Conservation (phyloP, 2,329 filamentous ascomycete genomes). For the Nemania sp. region DNA sequence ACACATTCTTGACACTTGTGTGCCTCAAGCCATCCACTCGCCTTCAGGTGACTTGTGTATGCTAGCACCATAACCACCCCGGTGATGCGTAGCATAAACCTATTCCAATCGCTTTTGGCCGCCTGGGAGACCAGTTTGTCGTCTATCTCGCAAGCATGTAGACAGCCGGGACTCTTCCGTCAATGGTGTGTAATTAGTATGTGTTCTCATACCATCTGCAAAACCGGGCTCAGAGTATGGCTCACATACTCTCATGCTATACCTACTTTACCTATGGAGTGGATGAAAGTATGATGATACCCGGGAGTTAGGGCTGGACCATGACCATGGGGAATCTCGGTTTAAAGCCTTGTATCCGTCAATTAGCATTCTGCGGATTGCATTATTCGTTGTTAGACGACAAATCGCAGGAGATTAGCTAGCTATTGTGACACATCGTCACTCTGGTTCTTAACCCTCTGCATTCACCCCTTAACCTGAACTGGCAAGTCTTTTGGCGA, state of each 20-base stretch:
- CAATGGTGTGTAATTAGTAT: constrained; percentile 12
- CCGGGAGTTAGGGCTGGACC: not conserved
- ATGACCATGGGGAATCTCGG: not conserved
- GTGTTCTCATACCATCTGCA: not conserved
- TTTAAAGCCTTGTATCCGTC: not conserved
- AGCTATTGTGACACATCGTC: no score
- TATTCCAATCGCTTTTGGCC: not conserved
- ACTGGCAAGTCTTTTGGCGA: no score
- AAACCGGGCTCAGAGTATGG: constrained; percentile 12
- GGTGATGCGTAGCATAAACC: constrained; percentile 1
- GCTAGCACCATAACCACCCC: not conserved
- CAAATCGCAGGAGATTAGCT: no score
- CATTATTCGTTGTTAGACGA: no score
- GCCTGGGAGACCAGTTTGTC: not conserved
- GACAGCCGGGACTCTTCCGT: not conserved
- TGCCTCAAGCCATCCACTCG: not conserved
- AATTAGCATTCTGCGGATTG: no score
- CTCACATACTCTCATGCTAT: constrained; percentile 6
- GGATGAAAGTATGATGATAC: not conserved
- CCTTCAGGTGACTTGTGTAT: not conserved
- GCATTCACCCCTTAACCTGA: no score
- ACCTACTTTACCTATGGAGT: no score
- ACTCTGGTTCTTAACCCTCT: no score
- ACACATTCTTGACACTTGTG: not conserved
- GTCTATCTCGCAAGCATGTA: not conserved